Base-by-base conservation (phyloP, 768 basidiomycete species). In the Psilocybe azurescens region DNA sequence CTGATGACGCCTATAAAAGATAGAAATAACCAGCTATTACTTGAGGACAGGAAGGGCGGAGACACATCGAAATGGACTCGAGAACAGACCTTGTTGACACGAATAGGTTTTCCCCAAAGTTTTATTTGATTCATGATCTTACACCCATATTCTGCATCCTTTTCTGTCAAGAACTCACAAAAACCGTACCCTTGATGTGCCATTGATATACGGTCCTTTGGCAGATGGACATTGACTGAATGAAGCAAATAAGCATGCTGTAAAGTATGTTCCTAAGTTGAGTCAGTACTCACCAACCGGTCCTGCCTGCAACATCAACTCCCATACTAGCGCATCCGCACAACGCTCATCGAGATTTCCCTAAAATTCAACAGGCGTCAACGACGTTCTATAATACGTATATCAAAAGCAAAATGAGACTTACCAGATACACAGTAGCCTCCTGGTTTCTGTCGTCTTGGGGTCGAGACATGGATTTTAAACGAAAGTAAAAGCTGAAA, bases 91-190 rank as follows among this genome's bases (percentile, higher is more conserved):
- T 98, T 99, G 84, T 98, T 99, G 65, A 99, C 97, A 67, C 97
- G 85, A 61, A 99, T 97, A 33, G 97, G 97, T 74, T 99, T 99
- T 28, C 97, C 97, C 87, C 93, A 99, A 56, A 99, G 77, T 77
- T 99, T 99, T 74, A 99, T 99, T 83, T 98, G 97, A 75, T 99
- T 99, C 97, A 99, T 98, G 69, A 99, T 98, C 84, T 98, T 97
- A 85, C 97, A 98, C 60, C 95, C 97, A 77, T 99, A 99, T 78
- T 99, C 97, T 64, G 97, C 95, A 79, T 99, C 97, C 75, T 97
- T 96, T 80, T 99, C 96, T 41, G 95, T 95, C 77, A 97, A 81
- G 77, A 99, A 99, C 82, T 99, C 97, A 85, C 97, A 98, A 80
- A 99, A 99, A 44, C 97, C 97, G 78, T 98, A 99, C 51, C 97